Conservation (phyloP, 225 moss, liverwort and hornwort genomes). For the Lunularia cruciata region DNA sequence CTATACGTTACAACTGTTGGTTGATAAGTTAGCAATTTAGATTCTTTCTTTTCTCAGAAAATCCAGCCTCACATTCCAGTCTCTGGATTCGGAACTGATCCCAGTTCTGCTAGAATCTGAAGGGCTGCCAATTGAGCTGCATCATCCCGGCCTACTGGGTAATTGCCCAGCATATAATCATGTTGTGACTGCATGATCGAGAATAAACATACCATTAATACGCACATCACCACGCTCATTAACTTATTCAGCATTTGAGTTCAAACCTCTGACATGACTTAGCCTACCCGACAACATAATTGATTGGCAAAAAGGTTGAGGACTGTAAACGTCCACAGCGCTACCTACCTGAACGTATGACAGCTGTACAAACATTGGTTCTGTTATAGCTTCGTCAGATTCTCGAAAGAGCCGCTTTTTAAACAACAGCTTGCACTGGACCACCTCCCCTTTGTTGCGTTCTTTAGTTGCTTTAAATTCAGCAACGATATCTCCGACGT, state of each 20-base stretch:
- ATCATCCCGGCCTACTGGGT: slow-evolving; percentile 91
- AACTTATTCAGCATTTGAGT: no score
- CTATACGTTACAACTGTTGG: no score
- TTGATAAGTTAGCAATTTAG: no score
- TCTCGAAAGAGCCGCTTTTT: slow-evolving; percentile 95
- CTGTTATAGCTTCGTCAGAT: slow-evolving; percentile 94
- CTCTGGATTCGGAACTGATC: slow-evolving; percentile 73
- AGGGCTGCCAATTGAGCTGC: slow-evolving; percentile 87
- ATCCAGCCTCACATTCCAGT: slow-evolving; percentile 59
- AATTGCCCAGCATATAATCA: slow-evolving; percentile 92
- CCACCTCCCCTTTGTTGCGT: slow-evolving; percentile 74
- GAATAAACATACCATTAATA: no score
- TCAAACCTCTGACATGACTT: not conserved
- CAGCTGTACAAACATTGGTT: slow-evolving; percentile 97
- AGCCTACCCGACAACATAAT: not conserved
- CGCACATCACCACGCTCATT: no score
- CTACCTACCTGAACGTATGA: slow-evolving; percentile 87
- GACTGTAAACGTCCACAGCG: not conserved
- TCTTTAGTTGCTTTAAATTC: slow-evolving; percentile 88
- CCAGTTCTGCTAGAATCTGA: slow-evolving; percentile 85
- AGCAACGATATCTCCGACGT: slow-evolving; percentile 92
- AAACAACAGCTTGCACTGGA: slow-evolving; percentile 91
- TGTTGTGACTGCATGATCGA: slow-evolving; percentile 74
- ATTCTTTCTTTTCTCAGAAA: no score
- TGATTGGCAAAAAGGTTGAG: not conserved